phyloP scores from a whole-genome alignment of 805 yeast species.

The Priceomyces medius region DNA sequence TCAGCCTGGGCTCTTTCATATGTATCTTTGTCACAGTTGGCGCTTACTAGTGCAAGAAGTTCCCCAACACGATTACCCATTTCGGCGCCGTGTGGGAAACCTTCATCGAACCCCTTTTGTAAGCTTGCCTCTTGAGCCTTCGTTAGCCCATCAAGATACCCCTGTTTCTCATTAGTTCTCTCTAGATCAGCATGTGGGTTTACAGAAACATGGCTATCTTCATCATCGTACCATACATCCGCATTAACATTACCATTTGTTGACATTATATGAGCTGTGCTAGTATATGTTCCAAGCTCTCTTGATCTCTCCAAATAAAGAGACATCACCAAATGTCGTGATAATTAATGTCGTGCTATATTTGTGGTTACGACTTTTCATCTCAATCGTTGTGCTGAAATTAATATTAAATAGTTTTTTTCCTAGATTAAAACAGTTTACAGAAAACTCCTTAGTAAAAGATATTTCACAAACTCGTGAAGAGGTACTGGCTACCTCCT shows the following conservation, averaged over 20 bases:
- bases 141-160: slow-evolving; percentile 79
- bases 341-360: not conserved
- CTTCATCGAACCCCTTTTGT: slow-evolving; percentile 79
- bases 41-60: slow-evolving; percentile 51
- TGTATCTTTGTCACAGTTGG: slow-evolving; percentile 19
- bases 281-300: too few species aligned
- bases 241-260: slow-evolving; percentile 9
- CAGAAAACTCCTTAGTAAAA: not conserved
- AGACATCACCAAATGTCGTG: slow-evolving; percentile 1
- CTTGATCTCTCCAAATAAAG: too few species aligned
- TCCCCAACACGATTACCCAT: slow-evolving; percentile 67
- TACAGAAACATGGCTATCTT: slow-evolving; percentile 11
- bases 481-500: slow-evolving; percentile 4
- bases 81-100: slow-evolving; percentile 72
- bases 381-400: not conserved
- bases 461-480: not conserved
- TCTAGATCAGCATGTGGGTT: slow-evolving; percentile 35
- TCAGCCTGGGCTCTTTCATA: slow-evolving; percentile 48
- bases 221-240: slow-evolving; percentile 35
- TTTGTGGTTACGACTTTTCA: slow-evolving; percentile 3
- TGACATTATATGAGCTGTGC: too few species aligned
- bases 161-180: slow-evolving; percentile 71
- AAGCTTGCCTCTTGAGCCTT: slow-evolving; percentile 64
- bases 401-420: not conserved
- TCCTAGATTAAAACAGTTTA: not conserved